Percentiles rank a stretch among this genome's conserved stretches.
Conservation (phyloP, 345 rosid genomes). For the Ricinus communis region DNA sequence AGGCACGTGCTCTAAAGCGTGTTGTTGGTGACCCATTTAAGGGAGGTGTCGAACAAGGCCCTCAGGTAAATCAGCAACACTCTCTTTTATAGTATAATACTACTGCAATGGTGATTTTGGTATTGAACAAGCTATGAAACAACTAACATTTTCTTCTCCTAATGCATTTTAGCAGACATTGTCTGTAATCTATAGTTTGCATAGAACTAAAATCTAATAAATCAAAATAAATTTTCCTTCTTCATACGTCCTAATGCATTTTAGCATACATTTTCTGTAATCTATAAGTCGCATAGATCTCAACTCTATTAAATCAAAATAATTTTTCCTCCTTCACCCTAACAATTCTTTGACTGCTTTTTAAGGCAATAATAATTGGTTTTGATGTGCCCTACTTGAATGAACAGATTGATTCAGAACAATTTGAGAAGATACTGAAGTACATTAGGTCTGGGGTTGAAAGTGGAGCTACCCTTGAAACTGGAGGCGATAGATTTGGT, state of each 20-base stretch:
- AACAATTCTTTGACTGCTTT: too few relatives aligned
- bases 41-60: constrained; percentile 85
- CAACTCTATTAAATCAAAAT: too few relatives aligned
- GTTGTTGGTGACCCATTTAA: constrained; percentile 88
- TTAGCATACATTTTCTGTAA: too few relatives aligned
- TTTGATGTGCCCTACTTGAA: not conserved
- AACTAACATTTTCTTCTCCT: not conserved
- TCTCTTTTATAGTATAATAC: not conserved
- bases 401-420: constrained; percentile 65
- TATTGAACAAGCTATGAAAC: not conserved
- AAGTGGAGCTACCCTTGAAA: constrained; percentile 81
- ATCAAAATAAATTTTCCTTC: not conserved
- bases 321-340: not conserved
- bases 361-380: too few relatives aligned
- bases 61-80: constrained; percentile 58
- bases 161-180: too few relatives aligned
- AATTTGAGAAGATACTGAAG: constrained; percentile 65
- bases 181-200: too few relatives aligned
- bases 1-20: constrained; percentile 65
- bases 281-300: too few relatives aligned
- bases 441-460: constrained; percentile 73
- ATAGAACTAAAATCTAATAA: too few relatives aligned
- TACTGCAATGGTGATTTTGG: not conserved
- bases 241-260: not conserved
- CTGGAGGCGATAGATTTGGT: constrained; percentile 82